phyloP scores from a whole-genome alignment of 2,329 filamentous ascomycete species.

The Alternaria alternata region DNA sequence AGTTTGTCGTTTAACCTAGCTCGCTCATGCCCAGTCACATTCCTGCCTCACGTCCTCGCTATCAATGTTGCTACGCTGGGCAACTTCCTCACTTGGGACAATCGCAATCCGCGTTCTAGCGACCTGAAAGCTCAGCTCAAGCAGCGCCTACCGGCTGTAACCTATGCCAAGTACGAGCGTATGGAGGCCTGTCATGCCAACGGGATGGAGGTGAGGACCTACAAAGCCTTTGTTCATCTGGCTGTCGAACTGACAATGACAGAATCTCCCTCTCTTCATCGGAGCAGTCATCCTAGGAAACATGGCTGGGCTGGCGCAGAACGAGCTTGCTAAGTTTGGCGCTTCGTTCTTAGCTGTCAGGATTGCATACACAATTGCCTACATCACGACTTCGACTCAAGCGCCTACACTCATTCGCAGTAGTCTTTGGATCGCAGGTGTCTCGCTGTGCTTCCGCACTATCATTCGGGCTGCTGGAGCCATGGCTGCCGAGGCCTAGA shows the following conservation, averaged over 20 bases:
- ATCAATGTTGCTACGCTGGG: too few relatives aligned
- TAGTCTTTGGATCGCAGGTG: slow-evolving; percentile 28
- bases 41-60: too few relatives aligned
- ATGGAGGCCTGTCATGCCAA: slow-evolving; percentile 57
- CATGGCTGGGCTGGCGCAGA: slow-evolving; percentile 48
- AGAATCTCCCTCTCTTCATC: slow-evolving; percentile 56
- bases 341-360: slow-evolving; percentile 49
- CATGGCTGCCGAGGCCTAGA: slow-evolving; percentile 16
- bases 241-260: background rate
- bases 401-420: slow-evolving; percentile 28
- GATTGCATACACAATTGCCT: slow-evolving; percentile 50
- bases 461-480: slow-evolving; percentile 34
- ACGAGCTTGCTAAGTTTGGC: slow-evolving; percentile 49
- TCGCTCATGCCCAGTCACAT: background rate
- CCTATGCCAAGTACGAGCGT: slow-evolving; percentile 55
- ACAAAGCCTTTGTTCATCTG: background rate
- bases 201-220: slow-evolving; percentile 48
- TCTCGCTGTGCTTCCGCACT: slow-evolving; percentile 33
- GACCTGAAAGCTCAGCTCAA: slow-evolving; percentile 48
- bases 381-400: slow-evolving; percentile 41
- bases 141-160: slow-evolving; percentile 47
- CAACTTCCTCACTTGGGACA: too few relatives aligned
- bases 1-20: background rate
- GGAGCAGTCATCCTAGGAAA: slow-evolving; percentile 55
- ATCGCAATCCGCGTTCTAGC: slow-evolving; percentile 13